Conservation (phyloP, 768 basidiomycete genomes). For the Suillus plorans region DNA sequence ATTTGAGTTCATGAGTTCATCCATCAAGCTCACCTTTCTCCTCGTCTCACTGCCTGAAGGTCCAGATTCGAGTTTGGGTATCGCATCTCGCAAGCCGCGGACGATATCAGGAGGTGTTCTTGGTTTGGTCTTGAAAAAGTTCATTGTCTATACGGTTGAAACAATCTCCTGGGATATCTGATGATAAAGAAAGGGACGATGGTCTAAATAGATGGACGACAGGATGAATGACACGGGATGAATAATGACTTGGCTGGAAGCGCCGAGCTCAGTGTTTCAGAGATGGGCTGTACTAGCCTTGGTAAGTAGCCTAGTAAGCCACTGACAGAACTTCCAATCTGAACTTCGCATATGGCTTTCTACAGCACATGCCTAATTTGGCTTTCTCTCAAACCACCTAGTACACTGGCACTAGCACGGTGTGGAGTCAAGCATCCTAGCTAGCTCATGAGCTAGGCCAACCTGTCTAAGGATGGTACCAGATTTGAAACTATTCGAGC, state of each 20-base stretch:
- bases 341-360: background rate
- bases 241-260: background rate
- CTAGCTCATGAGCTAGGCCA: background rate
- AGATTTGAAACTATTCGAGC: background rate
- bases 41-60: conserved; percentile 75
- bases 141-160: conserved; percentile 49
- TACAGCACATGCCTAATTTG: conserved; percentile 4
- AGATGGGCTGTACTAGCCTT: conserved; percentile 3
- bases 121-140: conserved; percentile 93
- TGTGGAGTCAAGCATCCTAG: background rate
- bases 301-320: background rate
- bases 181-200: background rate
- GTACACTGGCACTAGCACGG: background rate
- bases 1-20: background rate
- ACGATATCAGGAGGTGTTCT: conserved; percentile 88
- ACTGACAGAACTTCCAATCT: conserved; percentile 1
- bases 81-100: conserved; percentile 73
- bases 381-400: background rate
- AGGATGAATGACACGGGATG: conserved; percentile 5
- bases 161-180: conserved; percentile 4
- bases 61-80: conserved; percentile 71
- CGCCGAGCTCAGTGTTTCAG: conserved; percentile 2
- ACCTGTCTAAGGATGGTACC: background rate
- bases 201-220: background rate
- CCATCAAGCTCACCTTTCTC: conserved; percentile 61